Base-by-base conservation (phyloP, 2,329 filamentous ascomycete genomes). In the Aspergillus sp. region DNA sequence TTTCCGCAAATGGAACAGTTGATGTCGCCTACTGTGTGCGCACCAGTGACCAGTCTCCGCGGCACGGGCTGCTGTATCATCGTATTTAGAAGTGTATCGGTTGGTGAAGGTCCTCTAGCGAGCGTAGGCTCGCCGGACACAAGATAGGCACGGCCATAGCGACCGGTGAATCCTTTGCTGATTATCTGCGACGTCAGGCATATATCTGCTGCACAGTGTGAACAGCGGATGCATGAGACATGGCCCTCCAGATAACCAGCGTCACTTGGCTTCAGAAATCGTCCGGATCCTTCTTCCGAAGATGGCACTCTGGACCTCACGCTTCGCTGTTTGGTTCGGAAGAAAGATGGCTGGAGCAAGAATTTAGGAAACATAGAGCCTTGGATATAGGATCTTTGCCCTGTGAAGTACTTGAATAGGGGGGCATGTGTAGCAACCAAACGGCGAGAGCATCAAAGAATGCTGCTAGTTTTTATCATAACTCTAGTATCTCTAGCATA, bases 121-220 rank as follows among this genome's bases (percentile, higher is more conserved):
- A 71, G 71, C 69, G 49, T 72, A 23, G 73, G 68, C 6, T 75
- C 66, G 2, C 83, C 80, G 1, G 83, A 78, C 32, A 88, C 85
- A 59, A 88, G 83, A 72, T 87, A 88, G 44, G 86, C 86, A 59
- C 86, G 84, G 5, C 86, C 86, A 70, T 88, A 83, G 17, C 86
- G 83, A 63, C 86, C 86, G 23, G 84, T 88, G 74, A 88, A 88
- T 57, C 86, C 86, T 75, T 88, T 88, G 75, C 79, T 83, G 68
- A 88, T 84, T 59, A 88, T 87, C 63, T 86, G 84, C 5, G 80
- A 80, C 15, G 83, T 82, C 57, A 84, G 78, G 63, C 84, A 84
- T 50, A 88, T 78, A 68, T 88, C 83, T 10, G 83, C 77, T 42
- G 84, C 81, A 70, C 86, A 88, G 65, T 82, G 81, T 27, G 81